Evolutionary conservation across 2,329 filamentous ascomycete genomes (phyloP).

Genomic region (Cladosporium sp.): DNA sequence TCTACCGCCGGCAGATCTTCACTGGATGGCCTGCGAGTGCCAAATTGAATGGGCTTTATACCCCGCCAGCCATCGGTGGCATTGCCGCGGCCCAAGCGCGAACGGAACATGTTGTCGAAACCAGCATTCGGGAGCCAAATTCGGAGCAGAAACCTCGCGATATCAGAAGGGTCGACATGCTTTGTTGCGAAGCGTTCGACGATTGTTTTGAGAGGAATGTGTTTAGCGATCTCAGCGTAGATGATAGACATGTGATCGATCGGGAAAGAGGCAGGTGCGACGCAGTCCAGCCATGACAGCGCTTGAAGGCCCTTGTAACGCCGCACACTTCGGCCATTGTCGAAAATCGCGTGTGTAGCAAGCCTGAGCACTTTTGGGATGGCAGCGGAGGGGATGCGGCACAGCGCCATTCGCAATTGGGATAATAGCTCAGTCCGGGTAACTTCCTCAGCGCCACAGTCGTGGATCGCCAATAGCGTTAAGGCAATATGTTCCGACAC

Average conservation of each 20-base stretch:
- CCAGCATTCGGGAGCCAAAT: conserved; percentile 25
- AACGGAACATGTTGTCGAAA: not conserved
- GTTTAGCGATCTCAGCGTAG: conserved; percentile 11
- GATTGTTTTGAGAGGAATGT: conserved; percentile 13
- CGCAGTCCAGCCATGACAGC: not conserved
- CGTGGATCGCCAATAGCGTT: not conserved
- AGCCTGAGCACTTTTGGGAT: not conserved
- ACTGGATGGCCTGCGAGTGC: not conserved
- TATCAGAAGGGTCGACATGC: conserved; percentile 8
- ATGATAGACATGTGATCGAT: not conserved
- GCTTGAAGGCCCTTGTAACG: not conserved
- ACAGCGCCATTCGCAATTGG: not conserved
- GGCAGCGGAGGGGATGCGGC: not conserved
- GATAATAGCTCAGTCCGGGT: not conserved
- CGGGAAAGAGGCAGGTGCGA: not conserved
- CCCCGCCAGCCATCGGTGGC: not conserved
- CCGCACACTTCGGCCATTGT: not conserved
- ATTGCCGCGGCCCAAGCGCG: not conserved
- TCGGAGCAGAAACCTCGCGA: conserved; percentile 21
- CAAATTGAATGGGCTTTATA: not conserved
- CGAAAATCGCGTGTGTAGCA: not conserved
- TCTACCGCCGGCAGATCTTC: not conserved
- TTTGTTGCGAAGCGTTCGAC: conserved; percentile 22
- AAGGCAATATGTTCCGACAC: not conserved
- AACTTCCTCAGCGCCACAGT: not conserved